phyloP scores from a whole-genome alignment of 805 yeast genomes.

The fission yeast (Schizosaccharomyces pombe) region DNA sequence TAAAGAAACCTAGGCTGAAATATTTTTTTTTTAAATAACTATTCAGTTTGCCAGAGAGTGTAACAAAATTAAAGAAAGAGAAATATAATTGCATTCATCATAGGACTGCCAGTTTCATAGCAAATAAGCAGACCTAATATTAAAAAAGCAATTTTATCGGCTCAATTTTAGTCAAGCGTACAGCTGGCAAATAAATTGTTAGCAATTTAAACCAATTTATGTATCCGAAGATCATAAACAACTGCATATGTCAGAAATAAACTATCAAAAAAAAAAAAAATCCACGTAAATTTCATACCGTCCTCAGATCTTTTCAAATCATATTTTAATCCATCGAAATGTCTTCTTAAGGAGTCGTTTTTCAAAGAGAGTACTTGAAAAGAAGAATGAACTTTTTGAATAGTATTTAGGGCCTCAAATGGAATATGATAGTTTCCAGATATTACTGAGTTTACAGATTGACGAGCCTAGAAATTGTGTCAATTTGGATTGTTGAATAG shows the following conservation, averaged over 20 bases:
- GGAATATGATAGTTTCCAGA: constrained; percentile 8
- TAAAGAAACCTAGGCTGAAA: too few species aligned
- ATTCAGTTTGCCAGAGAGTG: too few species aligned
- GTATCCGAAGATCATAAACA: not conserved
- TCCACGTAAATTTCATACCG: constrained; percentile 8
- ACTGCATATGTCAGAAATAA: not conserved
- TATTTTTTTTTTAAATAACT: too few species aligned
- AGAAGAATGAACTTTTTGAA: constrained; percentile 13
- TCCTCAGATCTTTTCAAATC: constrained; percentile 16
- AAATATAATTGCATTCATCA: too few species aligned
- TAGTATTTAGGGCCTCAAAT: constrained; percentile 8
- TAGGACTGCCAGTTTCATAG: too few species aligned
- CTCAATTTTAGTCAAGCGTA: too few species aligned
- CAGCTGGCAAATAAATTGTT: not conserved
- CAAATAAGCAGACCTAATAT: too few species aligned
- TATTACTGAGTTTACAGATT: constrained; percentile 14
- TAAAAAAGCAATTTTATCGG: too few species aligned
- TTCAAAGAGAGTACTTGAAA: constrained; percentile 14
- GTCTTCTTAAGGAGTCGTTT: constrained; percentile 14
- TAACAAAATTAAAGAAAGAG: too few species aligned
- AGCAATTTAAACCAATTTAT: not conserved
- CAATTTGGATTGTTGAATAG: not conserved
- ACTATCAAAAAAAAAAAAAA: not conserved
- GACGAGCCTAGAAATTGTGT: constrained; percentile 8
- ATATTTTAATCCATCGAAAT: constrained; percentile 14